phyloP scores from a whole-genome alignment of 2,329 filamentous ascomycete species.

The Neofusicoccum umdonicola region DNA sequence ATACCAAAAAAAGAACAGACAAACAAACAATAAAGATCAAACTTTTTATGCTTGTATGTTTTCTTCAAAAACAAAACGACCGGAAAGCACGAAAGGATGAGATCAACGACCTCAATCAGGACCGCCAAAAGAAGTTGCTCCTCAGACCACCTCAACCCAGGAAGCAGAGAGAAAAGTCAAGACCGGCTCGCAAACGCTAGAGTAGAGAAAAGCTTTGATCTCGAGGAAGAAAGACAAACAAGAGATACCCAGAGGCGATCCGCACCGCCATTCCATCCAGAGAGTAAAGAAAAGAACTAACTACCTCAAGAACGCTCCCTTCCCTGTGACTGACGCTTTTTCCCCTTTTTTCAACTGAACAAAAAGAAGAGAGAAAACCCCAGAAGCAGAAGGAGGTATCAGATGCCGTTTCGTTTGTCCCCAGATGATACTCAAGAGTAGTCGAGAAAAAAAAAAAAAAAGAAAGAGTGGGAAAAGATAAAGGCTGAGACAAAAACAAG shows the following conservation, averaged over 20 bases:
- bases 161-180: too few species aligned
- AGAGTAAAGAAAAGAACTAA: background rate
- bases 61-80: background rate
- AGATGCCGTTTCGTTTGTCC: background rate
- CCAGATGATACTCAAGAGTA: conserved; percentile 1
- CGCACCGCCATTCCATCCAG: background rate
- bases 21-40: background rate
- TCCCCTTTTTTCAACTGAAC: background rate
- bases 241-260: background rate
- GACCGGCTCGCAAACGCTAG: background rate
- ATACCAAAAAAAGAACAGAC: background rate
- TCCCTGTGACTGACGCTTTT: background rate
- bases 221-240: background rate
- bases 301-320: background rate
- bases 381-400: conserved; percentile 6
- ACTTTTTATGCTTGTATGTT: background rate
- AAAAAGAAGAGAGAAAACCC: background rate
- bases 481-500: background rate
- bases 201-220: background rate
- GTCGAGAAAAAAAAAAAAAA: background rate
- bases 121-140: too few species aligned
- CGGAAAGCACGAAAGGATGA: background rate
- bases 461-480: background rate
- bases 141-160: too few species aligned
- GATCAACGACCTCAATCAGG: too few species aligned